phyloP scores from a whole-genome alignment of 106 monocot genomes.

The Allium cepa region DNA sequence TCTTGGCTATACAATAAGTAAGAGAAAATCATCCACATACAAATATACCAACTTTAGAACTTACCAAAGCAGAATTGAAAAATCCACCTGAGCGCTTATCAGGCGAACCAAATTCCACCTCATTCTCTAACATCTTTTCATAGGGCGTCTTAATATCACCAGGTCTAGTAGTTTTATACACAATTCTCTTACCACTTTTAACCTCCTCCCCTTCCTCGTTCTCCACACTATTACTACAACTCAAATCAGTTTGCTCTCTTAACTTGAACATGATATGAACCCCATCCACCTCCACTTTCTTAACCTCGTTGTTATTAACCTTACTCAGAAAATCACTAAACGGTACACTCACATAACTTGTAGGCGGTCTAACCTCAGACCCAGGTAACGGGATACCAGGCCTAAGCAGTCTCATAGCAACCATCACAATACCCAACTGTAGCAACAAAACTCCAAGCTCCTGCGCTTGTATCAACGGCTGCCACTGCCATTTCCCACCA shows the following conservation, averaged over 20 bases:
- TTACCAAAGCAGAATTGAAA: conserved; percentile 82
- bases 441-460: conserved; percentile 71
- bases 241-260: conserved; percentile 9
- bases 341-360: conserved; percentile 65
- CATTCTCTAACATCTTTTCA: conserved; percentile 95
- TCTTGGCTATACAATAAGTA: no score
- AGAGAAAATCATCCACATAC: background rate
- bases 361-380: conserved; percentile 50
- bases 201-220: conserved; percentile 43
- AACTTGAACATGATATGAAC: conserved; percentile 81
- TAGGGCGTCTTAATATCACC: conserved; percentile 94
- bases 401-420: conserved; percentile 75
- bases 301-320: conserved; percentile 72
- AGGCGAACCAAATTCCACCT: conserved; percentile 94
- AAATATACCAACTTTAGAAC: background rate
- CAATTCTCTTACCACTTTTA: conserved; percentile 56
- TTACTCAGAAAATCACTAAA: conserved; percentile 94
- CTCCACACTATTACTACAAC: background rate
- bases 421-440: conserved; percentile 80
- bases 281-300: conserved; percentile 97
- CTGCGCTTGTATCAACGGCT: conserved; percentile 74
- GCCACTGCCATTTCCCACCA: conserved; percentile 75
- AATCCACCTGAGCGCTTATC: conserved; percentile 91
- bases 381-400: conserved; percentile 73
- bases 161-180: conserved; percentile 84